phyloP scores from a whole-genome alignment of 495 filamentous ascomycete genomes.

The Aspergillus wentii region DNA sequence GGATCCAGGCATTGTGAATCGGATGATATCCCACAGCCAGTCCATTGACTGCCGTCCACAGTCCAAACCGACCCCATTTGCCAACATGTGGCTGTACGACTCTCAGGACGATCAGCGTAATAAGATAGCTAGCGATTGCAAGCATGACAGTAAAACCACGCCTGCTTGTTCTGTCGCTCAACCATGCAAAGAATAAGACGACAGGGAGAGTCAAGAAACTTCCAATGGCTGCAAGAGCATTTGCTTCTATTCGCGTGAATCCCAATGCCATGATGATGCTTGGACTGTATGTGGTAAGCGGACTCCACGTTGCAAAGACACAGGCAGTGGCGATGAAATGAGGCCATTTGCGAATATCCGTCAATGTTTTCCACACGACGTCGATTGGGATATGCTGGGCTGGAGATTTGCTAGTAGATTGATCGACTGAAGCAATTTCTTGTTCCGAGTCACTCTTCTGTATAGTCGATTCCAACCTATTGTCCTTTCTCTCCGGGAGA shows the following conservation, averaged over 20 bases:
- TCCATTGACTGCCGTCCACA: constrained; percentile 19
- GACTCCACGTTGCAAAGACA: constrained; percentile 23
- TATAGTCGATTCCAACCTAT: too few relatives aligned
- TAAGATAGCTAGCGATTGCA: constrained; percentile 12
- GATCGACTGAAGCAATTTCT: too few relatives aligned
- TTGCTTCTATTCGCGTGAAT: constrained; percentile 18
- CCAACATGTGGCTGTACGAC: constrained; percentile 3
- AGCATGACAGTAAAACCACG: constrained; percentile 14
- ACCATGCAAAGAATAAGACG: constrained; percentile 21
- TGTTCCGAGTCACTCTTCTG: too few relatives aligned
- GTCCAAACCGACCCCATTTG: constrained; percentile 15
- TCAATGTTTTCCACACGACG: constrained; percentile 9
- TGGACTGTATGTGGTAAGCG: constrained; percentile 27
- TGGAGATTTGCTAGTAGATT: too few relatives aligned
- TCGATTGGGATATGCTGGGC: constrained; percentile 5
- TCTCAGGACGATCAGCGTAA: constrained; percentile 9
- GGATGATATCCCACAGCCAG: constrained; percentile 22
- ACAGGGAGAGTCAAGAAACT: constrained; percentile 18
- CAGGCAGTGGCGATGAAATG: constrained; percentile 27
- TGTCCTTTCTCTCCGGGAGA: constrained; percentile 29
- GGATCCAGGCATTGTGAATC: constrained; percentile 24
- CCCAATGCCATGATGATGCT: constrained; percentile 23
- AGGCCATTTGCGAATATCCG: constrained; percentile 18
- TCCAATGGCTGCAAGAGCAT: constrained; percentile 28
- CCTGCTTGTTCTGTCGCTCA: constrained; percentile 12